Conservation (phyloP, 2,329 filamentous ascomycete species). For the Alternaria sp. region DNA sequence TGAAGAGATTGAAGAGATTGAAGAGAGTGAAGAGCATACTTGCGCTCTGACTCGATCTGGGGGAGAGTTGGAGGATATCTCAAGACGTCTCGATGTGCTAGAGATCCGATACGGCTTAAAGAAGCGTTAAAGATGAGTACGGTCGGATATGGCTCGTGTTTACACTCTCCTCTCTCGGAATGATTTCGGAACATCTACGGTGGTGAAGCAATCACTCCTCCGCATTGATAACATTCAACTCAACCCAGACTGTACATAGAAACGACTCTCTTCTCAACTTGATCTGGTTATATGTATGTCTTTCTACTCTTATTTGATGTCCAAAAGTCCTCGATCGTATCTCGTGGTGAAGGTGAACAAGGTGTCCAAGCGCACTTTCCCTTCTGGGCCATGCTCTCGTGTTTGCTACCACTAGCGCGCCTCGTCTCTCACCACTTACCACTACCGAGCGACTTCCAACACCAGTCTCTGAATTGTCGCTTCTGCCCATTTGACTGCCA, state of each 20-base stretch:
- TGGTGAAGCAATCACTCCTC: neutral
- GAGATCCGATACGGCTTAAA: too few species aligned
- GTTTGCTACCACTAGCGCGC: neutral
- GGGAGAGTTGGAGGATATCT: neutral
- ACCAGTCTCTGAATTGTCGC: neutral
- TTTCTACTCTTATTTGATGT: neutral
- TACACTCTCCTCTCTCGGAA: neutral
- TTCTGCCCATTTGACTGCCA: neutral
- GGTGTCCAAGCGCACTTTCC: neutral
- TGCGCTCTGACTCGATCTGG: too few species aligned
- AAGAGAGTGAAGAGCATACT: neutral
- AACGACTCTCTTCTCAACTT: neutral
- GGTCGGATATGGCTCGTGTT: neutral
- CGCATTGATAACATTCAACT: neutral
- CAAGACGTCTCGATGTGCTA: neutral
- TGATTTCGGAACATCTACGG: neutral
- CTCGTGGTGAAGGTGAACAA: neutral
- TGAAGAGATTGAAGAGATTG: neutral
- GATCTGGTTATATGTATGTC: neutral
- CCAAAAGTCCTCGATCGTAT: too few species aligned
- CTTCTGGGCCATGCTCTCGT: neutral
- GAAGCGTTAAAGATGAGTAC: neutral
- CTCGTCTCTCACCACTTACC: neutral
- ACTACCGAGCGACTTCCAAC: neutral
- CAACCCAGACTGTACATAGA: neutral